Conservation (phyloP, 768 basidiomycete species). For the Rhodotorula kratochvilovae region DNA sequence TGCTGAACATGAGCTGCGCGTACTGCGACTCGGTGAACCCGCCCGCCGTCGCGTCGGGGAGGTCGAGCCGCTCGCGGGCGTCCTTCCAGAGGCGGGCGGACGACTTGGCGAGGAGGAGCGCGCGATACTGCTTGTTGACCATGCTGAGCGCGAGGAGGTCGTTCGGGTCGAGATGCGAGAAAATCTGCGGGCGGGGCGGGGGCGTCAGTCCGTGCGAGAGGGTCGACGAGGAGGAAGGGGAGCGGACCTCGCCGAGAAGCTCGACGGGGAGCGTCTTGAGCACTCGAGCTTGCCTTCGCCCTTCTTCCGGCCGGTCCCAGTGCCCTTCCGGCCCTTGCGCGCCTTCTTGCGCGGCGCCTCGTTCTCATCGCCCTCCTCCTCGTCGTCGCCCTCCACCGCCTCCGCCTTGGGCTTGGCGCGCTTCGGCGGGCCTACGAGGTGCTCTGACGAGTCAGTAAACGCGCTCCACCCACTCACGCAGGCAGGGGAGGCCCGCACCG, state of each 20-base stretch:
- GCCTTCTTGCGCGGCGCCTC: neutral
- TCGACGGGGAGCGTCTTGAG: neutral
- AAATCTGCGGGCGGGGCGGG: neutral
- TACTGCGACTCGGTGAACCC: neutral
- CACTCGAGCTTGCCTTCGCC: neutral
- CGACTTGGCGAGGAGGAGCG: neutral
- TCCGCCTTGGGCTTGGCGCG: neutral
- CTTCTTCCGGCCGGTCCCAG: neutral
- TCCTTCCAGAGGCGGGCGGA: neutral
- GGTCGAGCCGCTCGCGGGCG: neutral
- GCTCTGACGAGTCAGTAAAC: neutral
- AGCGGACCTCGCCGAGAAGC: neutral
- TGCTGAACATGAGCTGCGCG: neutral
- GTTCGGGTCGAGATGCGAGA: slow-evolving; percentile 42
- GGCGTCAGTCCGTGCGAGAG: neutral
- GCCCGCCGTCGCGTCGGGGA: neutral
- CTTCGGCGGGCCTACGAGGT: neutral
- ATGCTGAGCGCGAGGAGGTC: slow-evolving; percentile 18
- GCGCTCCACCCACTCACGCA: neutral
- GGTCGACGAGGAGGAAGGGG: neutral
- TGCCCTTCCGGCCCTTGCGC: neutral
- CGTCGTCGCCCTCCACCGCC: neutral
- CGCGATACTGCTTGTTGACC: slow-evolving; percentile 4
- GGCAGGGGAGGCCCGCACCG: neutral
- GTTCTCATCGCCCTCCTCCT: neutral